Conservation (phyloP, 2,329 filamentous ascomycete species). For the Aspergillus fischeri region DNA sequence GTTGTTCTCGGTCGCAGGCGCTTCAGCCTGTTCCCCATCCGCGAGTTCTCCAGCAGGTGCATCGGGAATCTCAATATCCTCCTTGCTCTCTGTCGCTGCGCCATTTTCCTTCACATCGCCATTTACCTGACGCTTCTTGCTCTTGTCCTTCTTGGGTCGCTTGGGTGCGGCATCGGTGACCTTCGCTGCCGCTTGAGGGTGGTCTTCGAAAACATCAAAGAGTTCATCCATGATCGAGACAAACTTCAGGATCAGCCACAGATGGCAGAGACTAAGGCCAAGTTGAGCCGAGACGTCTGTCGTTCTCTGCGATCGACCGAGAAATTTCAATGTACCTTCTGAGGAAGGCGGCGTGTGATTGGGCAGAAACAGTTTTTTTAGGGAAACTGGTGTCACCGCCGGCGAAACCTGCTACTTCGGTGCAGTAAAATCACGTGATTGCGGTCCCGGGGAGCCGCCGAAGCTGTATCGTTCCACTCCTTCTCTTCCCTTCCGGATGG, state of each 20-base stretch:
- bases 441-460: constrained; percentile 5
- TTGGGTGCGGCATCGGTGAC: constrained; percentile 29
- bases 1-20: constrained; percentile 22
- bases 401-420: constrained; percentile 16
- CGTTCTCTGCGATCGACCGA: constrained; percentile 18
- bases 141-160: constrained; percentile 55
- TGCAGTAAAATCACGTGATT: constrained; percentile 9
- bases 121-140: constrained; percentile 83
- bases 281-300: constrained; percentile 6
- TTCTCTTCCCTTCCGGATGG: constrained; percentile 16
- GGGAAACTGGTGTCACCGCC: constrained; percentile 4
- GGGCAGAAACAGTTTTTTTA: constrained; percentile 1
- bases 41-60: constrained; percentile 12
- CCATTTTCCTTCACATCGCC: constrained; percentile 63
- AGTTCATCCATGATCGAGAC: constrained; percentile 64
- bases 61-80: constrained; percentile 20
- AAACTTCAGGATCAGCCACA: constrained; percentile 9
- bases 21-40: constrained; percentile 13
- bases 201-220: constrained; percentile 76
- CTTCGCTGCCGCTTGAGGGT: constrained; percentile 44
- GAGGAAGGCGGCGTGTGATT: constrained; percentile 23
- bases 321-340: constrained; percentile 33
- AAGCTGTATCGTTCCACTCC: constrained; percentile 16
- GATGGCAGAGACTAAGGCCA: constrained; percentile 12
- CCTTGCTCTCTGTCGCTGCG: constrained; percentile 28